phyloP scores from a whole-genome alignment of 1,284 basidiomycete species.

The Ganoderma boninense region DNA sequence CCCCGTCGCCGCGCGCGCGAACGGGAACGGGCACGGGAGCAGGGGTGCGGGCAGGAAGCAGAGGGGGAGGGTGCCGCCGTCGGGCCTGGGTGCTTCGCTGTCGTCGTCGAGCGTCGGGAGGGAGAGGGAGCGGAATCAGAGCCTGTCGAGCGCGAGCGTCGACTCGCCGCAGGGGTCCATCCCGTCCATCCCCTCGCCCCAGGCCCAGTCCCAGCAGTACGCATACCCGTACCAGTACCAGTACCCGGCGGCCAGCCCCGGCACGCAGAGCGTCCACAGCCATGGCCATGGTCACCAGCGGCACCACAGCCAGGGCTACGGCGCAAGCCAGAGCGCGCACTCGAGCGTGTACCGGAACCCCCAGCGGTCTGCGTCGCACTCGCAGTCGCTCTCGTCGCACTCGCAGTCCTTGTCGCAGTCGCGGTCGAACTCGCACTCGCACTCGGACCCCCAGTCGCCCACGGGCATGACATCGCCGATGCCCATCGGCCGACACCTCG shows the following conservation, averaged over 20 bases:
- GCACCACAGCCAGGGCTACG: conserved; percentile 16
- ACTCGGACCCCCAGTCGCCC: conserved; percentile 28
- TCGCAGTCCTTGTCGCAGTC: too few relatives aligned
- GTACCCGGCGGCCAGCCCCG: neutral
- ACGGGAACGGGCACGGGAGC: conserved; percentile 46
- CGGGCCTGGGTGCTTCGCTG: conserved; percentile 18
- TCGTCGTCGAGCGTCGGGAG: conserved; percentile 27
- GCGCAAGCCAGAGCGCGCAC: conserved; percentile 15
- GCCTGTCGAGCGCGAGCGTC: conserved; percentile 70
- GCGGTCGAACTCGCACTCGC: conserved; percentile 17
- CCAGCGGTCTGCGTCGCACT: too few relatives aligned
- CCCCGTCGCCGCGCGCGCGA: conserved; percentile 34
- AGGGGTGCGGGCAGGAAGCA: conserved; percentile 56
- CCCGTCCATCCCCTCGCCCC: conserved; percentile 78
- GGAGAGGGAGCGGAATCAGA: conserved; percentile 49
- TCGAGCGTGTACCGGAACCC: too few relatives aligned
- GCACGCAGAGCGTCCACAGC: conserved; percentile 3
- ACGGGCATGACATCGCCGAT: conserved; percentile 47
- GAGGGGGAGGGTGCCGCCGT: conserved; percentile 56
- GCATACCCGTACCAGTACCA: conserved; percentile 4
- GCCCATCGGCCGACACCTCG: conserved; percentile 46
- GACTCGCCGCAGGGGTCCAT: conserved; percentile 79
- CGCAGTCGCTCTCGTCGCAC: too few relatives aligned
- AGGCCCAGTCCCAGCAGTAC: conserved; percentile 48
- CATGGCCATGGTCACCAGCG: conserved; percentile 10